Evolutionary conservation across 495 filamentous ascomycete species (phyloP).

Genomic region (Penicillium soppii): DNA sequence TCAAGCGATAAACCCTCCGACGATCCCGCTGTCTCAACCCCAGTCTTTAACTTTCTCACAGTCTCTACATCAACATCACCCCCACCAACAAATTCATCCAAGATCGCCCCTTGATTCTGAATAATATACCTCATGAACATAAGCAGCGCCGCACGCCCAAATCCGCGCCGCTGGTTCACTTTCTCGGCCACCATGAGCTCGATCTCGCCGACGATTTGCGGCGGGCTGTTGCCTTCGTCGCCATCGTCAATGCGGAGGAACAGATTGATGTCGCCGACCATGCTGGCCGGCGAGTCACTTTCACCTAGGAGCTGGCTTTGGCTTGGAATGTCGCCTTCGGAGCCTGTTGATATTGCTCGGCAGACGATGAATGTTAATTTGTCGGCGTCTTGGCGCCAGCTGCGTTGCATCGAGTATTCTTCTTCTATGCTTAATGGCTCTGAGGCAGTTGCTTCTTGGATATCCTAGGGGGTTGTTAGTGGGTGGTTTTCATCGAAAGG

Average conservation of each 20-base stretch:
- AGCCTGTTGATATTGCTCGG: slow-evolving; percentile 13
- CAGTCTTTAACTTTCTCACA: slow-evolving; percentile 14
- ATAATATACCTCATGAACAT: slow-evolving; percentile 67
- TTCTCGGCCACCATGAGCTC: slow-evolving; percentile 84
- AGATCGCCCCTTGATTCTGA: slow-evolving; percentile 45
- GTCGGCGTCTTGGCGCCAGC: slow-evolving; percentile 72
- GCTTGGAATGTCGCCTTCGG: neutral
- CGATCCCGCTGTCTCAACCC: slow-evolving; percentile 12
- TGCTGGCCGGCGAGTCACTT: slow-evolving; percentile 53
- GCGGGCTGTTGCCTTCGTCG: slow-evolving; percentile 39
- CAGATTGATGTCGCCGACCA: slow-evolving; percentile 87
- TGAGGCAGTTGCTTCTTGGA: slow-evolving; percentile 81
- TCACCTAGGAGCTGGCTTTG: slow-evolving; percentile 26
- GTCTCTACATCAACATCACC: slow-evolving; percentile 16
- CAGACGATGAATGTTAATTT: slow-evolving; percentile 51
- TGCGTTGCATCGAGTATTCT: slow-evolving; percentile 82
- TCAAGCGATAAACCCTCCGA: slow-evolving; percentile 16
- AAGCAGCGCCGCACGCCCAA: slow-evolving; percentile 63
- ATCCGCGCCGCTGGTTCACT: slow-evolving; percentile 57
- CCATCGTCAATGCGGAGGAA: slow-evolving; percentile 63
- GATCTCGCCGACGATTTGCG: slow-evolving; percentile 64
- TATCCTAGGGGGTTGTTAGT: slow-evolving; percentile 49
- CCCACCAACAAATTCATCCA: slow-evolving; percentile 55
- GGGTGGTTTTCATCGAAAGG: neutral
- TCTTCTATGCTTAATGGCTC: slow-evolving; percentile 73